These are phyloP conservation scores for Phytophthora pisi DNA, from an alignment of 352 stramenopile species.

Conservation along the genomic window DNA sequence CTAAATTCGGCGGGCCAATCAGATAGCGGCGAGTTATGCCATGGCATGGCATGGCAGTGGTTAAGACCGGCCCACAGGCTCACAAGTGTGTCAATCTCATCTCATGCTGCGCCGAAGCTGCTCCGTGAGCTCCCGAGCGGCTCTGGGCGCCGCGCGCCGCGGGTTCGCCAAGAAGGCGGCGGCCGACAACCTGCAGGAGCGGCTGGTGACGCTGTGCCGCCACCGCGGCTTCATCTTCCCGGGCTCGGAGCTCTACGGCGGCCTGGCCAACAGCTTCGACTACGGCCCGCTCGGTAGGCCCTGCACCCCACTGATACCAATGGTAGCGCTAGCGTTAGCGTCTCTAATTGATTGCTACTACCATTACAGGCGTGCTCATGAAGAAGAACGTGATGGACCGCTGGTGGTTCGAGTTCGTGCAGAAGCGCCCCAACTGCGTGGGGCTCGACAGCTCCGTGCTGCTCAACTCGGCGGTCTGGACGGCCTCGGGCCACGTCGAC, in stretches of 20 bases:
- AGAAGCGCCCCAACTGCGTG: constrained; percentile 93
- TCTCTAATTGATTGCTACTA: constrained; percentile 10
- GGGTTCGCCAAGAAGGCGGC: constrained; percentile 46
- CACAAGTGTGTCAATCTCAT: constrained; percentile 15
- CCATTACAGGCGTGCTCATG: constrained; percentile 83
- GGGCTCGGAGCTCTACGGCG: constrained; percentile 97
- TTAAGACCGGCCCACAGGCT: not conserved
- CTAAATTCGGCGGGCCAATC: too few species aligned
- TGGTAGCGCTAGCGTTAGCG: too few species aligned
- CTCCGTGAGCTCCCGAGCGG: constrained; percentile 1
- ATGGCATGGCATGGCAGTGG: too few species aligned
- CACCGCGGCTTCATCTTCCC: constrained; percentile 94
- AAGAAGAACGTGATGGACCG: constrained; percentile 98
- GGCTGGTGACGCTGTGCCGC: constrained; percentile 84
- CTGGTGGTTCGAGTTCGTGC: constrained; percentile 97
- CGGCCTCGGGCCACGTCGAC: constrained; percentile 95
- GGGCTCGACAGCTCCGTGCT: constrained; percentile 97
- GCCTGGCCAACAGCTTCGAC: constrained; percentile 97
- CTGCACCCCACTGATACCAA: not conserved
- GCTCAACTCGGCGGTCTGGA: constrained; percentile 94
- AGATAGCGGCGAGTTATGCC: too few species aligned
- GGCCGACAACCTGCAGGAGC: constrained; percentile 59
- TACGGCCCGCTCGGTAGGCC: constrained; percentile 90
- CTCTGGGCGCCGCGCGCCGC: constrained; percentile 21
- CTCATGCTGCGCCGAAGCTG: constrained; percentile 16